Evolutionary conservation across 306 rosid species (phyloP).

Genomic region (Spatholobus suberectus): DNA sequence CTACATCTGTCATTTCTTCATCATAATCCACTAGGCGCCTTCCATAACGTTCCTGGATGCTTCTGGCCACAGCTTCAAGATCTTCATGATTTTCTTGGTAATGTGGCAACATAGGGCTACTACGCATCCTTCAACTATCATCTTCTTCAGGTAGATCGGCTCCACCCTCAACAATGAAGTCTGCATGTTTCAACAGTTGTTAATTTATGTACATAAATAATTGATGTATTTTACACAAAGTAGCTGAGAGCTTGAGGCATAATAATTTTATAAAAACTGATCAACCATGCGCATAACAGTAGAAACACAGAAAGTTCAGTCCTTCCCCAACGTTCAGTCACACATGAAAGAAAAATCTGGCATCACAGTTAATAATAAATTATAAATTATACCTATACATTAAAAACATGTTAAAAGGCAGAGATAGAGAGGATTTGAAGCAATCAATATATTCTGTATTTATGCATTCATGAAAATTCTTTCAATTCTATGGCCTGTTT

Average conservation of each 20-base stretch:
- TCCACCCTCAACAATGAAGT: constrained; percentile 67
- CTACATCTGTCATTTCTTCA: constrained; percentile 91
- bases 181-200: constrained; percentile 50
- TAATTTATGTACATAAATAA: constrained; percentile 10
- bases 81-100: constrained; percentile 83
- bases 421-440: not conserved
- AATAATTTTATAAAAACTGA: not conserved
- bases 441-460: constrained; percentile 10
- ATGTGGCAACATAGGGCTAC: constrained; percentile 58
- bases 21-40: constrained; percentile 62
- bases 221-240: not conserved
- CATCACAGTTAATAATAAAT: too few relatives aligned
- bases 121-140: constrained; percentile 64
- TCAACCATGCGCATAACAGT: not conserved
- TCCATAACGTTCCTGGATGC: constrained; percentile 77
- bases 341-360: not conserved
- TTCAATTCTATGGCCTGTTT: not conserved
- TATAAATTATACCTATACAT: not conserved
- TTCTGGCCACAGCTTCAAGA: constrained; percentile 78
- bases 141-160: constrained; percentile 74
- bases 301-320: constrained; percentile 12
- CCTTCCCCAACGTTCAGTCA: not conserved
- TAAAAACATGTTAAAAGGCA: not conserved
- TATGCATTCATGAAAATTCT: constrained; percentile 5
- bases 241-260: not conserved